These are phyloP conservation scores for Colletotrichum noveboracense DNA, from an alignment of 2,329 filamentous ascomycete species.

Conservation along the genomic window DNA sequence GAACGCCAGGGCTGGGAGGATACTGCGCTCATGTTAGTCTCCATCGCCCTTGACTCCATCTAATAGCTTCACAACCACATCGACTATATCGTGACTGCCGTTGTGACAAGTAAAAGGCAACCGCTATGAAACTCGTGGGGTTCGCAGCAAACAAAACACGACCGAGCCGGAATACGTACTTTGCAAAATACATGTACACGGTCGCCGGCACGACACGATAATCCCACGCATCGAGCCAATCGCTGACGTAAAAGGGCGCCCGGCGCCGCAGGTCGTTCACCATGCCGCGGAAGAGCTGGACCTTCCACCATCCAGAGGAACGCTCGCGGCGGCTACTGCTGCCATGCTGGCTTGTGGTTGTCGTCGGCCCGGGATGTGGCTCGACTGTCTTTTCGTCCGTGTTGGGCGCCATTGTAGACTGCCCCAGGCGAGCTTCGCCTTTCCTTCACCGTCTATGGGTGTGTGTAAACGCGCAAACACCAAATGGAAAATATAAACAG, in stretches of 20 bases:
- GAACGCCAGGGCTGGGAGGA: constrained; percentile 85
- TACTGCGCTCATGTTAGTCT: constrained; percentile 55
- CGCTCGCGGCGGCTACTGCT: background rate
- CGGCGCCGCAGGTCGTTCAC: constrained; percentile 76
- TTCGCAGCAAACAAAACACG: background rate
- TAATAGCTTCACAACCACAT: background rate
- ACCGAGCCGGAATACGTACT: constrained; percentile 56
- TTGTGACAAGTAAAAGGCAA: background rate
- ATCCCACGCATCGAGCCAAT: constrained; percentile 89
- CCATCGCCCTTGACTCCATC: background rate
- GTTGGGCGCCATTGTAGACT: background rate
- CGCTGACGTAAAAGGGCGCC: constrained; percentile 78
- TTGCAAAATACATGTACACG: constrained; percentile 94
- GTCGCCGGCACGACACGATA: constrained; percentile 88
- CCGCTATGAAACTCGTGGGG: background rate
- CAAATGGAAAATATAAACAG: background rate
- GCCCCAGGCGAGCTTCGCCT: background rate
- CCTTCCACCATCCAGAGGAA: constrained; percentile 69
- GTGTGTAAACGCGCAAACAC: background rate
- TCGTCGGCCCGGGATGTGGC: background rate
- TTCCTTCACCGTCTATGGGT: background rate
- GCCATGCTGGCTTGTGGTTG: background rate
- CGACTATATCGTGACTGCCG: background rate
- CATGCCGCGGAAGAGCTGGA: constrained; percentile 80
- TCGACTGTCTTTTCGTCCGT: constrained; percentile 1